Evolutionary conservation across 78 protist species (phyloP).

Genomic region (Capsaspora owczarzaki): DNA sequence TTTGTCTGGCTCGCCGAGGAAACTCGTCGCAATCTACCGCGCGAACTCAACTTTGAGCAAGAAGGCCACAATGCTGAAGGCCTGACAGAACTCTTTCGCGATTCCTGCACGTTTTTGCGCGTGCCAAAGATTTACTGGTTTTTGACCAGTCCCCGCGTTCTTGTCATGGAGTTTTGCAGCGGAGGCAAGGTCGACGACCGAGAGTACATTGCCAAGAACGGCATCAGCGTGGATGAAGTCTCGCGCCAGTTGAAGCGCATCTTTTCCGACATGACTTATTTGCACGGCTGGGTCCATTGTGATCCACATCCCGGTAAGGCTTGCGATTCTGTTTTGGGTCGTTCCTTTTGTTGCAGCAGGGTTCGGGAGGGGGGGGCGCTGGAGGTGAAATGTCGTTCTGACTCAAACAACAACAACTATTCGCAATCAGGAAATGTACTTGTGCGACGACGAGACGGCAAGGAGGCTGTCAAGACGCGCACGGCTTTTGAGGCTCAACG

Average conservation of each 20-base stretch:
- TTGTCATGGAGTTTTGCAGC: conserved; percentile 32
- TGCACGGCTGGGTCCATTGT: conserved; percentile 42
- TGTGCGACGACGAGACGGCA: no score
- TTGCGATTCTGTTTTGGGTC: no score
- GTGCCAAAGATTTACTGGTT: conserved; percentile 13
- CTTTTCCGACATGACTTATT: conserved; percentile 15
- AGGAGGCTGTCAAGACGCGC: no score
- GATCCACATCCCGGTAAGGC: conserved; percentile 73
- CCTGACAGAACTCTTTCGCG: background rate
- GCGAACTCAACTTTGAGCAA: conserved; percentile 22
- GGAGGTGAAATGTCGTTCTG: no score
- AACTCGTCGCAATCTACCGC: background rate
- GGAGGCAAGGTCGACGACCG: conserved; percentile 19
- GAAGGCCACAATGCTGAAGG: conserved; percentile 7
- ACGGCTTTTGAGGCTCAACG: no score
- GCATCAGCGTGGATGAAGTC: background rate
- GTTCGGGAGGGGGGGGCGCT: no score
- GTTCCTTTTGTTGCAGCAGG: no score
- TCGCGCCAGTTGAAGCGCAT: background rate
- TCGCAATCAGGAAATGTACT: no score
- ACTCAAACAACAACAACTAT: no score
- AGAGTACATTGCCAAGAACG: background rate
- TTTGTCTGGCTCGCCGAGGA: conserved; percentile 20
- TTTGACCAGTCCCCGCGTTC: conserved; percentile 11
- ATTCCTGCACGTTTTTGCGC: conserved; percentile 15